Base-by-base conservation (phyloP, 2,329 filamentous ascomycete genomes). In the Xylaria sp. region DNA sequence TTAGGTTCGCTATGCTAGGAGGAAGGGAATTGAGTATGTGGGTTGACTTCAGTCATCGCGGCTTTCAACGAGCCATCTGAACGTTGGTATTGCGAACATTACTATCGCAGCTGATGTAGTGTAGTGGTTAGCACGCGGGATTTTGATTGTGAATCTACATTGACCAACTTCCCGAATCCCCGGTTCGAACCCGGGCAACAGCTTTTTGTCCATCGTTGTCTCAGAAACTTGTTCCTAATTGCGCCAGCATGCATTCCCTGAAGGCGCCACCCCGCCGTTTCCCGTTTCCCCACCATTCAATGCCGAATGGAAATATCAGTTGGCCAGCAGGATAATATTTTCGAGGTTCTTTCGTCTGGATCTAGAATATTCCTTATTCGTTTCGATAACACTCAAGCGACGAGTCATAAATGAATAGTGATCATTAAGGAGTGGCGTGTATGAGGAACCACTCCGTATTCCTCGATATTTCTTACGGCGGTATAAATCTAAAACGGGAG, bases 61-160 rank as follows among this genome's bases (percentile, higher is more conserved):
- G 7, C 8, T 20, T n/a, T 2, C 41, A 45, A 45, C 41, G 5
- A 45, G 41, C n/a, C 10, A 45, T 1, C 41, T 45, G 41, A 20
- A 45, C n/a, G n/a, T n/a, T n/a, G n/a, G n/a, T n/a, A n/a, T n/a
- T n/a, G n/a, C n/a, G n/a, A n/a, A n/a, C n/a, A n/a, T n/a, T 10
- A 45, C 25, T 28, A 25, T 23, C 30, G 4, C 2, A 2, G 62
- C 67, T 69, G 59, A 66, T 69, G 70, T 76, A 73, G 75, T 76
- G 75, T 76, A 76, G 73, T 70, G 75, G 75, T 76, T 72, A 76
- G 74, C 75, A 76, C 75, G 72, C 61, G 60, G 68, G 73, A 73
- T 74, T 74, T 74, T 74, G 72, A 74, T 28, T 1, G 28, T 18
- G 28, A 13, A 7, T 28, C 18, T n/a, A 20, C 3, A 32, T 9